Base-by-base conservation (phyloP, 2,329 filamentous ascomycete species). In the Escovopsis sp. region DNA sequence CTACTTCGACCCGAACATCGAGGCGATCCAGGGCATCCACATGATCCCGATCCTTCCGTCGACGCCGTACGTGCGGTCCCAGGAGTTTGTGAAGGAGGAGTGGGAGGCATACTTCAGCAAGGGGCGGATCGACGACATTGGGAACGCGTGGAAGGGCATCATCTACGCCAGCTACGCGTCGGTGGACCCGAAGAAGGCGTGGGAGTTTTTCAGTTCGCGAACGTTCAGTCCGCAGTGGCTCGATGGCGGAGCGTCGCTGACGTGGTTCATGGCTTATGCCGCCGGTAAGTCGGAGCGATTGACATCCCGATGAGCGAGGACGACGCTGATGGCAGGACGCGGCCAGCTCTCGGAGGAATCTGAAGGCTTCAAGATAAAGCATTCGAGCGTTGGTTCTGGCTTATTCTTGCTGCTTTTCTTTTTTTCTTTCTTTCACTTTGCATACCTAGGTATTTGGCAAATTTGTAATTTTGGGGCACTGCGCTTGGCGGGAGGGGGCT, bases 141-240 rank as follows among this genome's bases (percentile, higher is more conserved):
- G 66, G 7, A 84, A 82, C 35, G 85, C 85, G 0, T 96, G 91
- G 91, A 82, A 76, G 57, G 85, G 89, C 1, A 76, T 96, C 14
- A 60, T 96, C 31, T 85, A 81, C 53, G 84, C 79, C 16, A 95
- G 93, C 57, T 71, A 85, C 35, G 87, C 85, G 1, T 76, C 88
- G 7, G 67, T 87, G 34, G 75, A 94, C 55, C 76, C 89, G 0
- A 61, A 59, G 40, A 63, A 71, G 7, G 76, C 83, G 16, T 95
- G 76, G 68, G 57, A 71, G 1, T 94, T 89, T 59, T 95, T 98
- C 57, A 70, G 69, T 1, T 66, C 74, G 46, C 57, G 65, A 1
- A 64, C 70, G 13, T 89, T 91, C 53, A 70, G 87, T 53, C 66
- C 71, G 31, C 60, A 61, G 35, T 85, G 76, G 73, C 61, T 91